Evolutionary conservation across 2,329 filamentous ascomycete species (phyloP).

Genomic region (Alternaria angustiovoidea): DNA sequence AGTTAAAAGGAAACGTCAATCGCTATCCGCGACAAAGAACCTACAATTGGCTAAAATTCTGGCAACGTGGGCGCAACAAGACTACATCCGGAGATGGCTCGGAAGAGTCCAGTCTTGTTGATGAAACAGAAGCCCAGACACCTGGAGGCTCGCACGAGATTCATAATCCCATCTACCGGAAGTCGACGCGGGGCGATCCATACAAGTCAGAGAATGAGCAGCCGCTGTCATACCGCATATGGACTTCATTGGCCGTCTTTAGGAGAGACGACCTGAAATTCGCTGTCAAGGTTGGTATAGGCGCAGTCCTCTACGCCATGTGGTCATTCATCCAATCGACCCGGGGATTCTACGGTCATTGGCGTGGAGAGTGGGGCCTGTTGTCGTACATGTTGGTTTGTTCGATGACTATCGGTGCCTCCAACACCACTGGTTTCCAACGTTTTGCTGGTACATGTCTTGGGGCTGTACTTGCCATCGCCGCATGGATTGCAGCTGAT

Average conservation of each 20-base stretch:
- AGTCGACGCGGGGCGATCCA: slow-evolving; percentile 36
- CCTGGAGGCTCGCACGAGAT: slow-evolving; percentile 46
- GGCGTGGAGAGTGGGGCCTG: slow-evolving; percentile 96
- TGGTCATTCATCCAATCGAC: slow-evolving; percentile 85
- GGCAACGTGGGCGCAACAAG: slow-evolving; percentile 57
- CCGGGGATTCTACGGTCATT: slow-evolving; percentile 80
- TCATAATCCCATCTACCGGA: slow-evolving; percentile 45
- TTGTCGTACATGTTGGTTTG: slow-evolving; percentile 98
- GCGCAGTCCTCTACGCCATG: slow-evolving; percentile 86
- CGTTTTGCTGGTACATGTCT: slow-evolving; percentile 87
- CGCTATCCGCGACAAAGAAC: slow-evolving; percentile 68
- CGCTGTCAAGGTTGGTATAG: slow-evolving; percentile 90
- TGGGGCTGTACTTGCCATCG: slow-evolving; percentile 76
- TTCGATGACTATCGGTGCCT: slow-evolving; percentile 95
- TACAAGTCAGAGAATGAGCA: slow-evolving; percentile 41
- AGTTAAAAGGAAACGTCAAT: slow-evolving; percentile 76
- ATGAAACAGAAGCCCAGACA: slow-evolving; percentile 37
- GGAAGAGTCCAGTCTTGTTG: slow-evolving; percentile 36
- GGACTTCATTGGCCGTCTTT: slow-evolving; percentile 64
- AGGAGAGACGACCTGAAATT: slow-evolving; percentile 75
- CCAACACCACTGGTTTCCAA: slow-evolving; percentile 89
- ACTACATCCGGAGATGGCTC: slow-evolving; percentile 25
- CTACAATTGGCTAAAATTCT: slow-evolving; percentile 90
- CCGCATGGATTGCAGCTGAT: slow-evolving; percentile 78
- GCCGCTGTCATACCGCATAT: slow-evolving; percentile 58